Evolutionary conservation across 2,329 filamentous ascomycete species (phyloP).

Genomic region (Polytolypa hystricis): DNA sequence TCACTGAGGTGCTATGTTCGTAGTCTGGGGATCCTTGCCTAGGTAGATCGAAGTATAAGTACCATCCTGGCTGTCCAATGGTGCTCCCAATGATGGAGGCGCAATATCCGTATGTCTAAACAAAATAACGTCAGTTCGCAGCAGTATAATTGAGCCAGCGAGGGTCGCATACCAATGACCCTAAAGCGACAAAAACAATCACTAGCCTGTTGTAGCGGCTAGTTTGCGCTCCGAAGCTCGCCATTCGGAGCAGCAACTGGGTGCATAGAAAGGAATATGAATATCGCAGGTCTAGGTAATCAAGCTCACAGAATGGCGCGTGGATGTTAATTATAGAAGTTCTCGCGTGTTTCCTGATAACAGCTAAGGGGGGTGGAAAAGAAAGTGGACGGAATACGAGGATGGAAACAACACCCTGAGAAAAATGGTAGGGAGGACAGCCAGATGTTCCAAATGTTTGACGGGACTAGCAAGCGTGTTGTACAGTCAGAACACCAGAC

Average conservation of each 20-base stretch:
- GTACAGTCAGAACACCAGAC: no score
- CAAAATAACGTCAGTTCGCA: not conserved
- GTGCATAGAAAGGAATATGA: no score
- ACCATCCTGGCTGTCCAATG: slow-evolving; percentile 44
- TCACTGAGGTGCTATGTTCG: slow-evolving; percentile 35
- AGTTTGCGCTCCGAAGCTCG: slow-evolving; percentile 25
- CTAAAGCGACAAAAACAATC: slow-evolving; percentile 29
- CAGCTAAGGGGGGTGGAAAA: no score
- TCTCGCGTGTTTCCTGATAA: no score
- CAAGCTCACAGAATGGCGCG: no score
- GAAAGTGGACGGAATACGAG: no score
- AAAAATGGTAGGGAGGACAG: no score
- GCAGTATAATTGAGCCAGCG: not conserved
- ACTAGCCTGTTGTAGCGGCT: slow-evolving; percentile 29
- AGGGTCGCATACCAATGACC: slow-evolving; percentile 25
- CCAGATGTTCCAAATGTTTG: no score
- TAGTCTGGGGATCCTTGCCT: slow-evolving; percentile 34
- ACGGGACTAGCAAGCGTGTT: no score
- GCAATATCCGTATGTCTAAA: slow-evolving; percentile 42
- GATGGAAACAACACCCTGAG: no score
- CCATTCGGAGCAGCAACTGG: slow-evolving; percentile 14
- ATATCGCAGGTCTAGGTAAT: no score
- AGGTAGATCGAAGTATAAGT: slow-evolving; percentile 39
- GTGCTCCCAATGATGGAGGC: slow-evolving; percentile 42
- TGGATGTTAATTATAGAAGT: no score